Percentiles rank a stretch among this genome's conserved stretches.
Evolutionary conservation across 108 stramenopile species (phyloP).

Genomic region (Cyclotella distinguenda): DNA sequence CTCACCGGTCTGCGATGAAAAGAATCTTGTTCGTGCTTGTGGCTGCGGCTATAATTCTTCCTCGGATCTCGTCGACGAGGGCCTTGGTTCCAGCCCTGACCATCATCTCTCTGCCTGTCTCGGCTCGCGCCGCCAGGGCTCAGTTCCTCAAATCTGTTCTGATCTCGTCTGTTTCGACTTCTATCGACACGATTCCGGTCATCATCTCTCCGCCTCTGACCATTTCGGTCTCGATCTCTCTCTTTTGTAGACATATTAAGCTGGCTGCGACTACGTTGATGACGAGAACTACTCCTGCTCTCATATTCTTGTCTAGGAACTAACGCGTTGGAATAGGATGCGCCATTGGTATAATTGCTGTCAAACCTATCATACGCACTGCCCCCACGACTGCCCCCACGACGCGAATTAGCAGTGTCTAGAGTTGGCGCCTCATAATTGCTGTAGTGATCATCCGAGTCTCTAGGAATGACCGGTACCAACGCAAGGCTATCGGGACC

Average conservation of each 20-base stretch:
- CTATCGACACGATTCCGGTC: background rate
- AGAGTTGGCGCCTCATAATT: conserved; percentile 28
- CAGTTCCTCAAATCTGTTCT: conserved; percentile 5
- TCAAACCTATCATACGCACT: conserved; percentile 19
- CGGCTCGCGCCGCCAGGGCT: conserved; percentile 4
- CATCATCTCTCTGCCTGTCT: conserved; percentile 11
- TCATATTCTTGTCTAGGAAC: conserved; percentile 17
- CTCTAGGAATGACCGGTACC: conserved; percentile 19
- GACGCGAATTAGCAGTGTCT: conserved; percentile 12
- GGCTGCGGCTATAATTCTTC: conserved; percentile 2
- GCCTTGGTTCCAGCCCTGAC: conserved; percentile 5
- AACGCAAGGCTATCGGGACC: conserved; percentile 37
- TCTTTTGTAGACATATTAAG: conserved; percentile 1
- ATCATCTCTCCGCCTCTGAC: background rate
- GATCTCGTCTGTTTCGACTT: background rate
- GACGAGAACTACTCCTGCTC: conserved; percentile 6
- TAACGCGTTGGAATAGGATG: conserved; percentile 13
- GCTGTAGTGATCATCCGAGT: conserved; percentile 16
- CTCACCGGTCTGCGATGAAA: background rate
- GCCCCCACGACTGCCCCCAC: conserved; percentile 29
- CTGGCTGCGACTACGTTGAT: conserved; percentile 12
- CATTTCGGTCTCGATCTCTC: conserved; percentile 5
- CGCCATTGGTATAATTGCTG: conserved; percentile 24
- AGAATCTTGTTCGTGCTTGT: conserved; percentile 9
- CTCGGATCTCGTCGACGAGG: conserved; percentile 17